A percentile compares a stretch with the other conserved stretches of the same genome.
Evolutionary conservation across 352 stramenopile species (phyloP).

Genomic region (Phytophthora quininea): DNA sequence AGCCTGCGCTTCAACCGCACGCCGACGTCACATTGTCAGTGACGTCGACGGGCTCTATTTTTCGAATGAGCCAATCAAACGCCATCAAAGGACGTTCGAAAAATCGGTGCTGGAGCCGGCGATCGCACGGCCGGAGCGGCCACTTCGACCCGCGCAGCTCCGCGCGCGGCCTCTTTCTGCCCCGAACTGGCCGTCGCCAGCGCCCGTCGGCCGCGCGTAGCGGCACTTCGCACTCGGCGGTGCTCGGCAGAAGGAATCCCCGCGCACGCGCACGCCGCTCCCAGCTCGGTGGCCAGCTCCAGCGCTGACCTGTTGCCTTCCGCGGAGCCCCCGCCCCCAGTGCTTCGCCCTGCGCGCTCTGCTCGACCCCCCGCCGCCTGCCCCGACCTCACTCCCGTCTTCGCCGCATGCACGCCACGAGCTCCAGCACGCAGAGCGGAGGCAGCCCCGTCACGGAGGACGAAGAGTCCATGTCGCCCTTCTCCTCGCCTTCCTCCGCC

Average conservation of each 20-base stretch:
- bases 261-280: not conserved
- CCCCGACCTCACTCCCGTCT: slow-evolving; percentile 12
- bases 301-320: slow-evolving; percentile 3
- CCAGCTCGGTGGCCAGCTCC: slow-evolving; percentile 12
- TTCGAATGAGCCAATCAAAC: no score
- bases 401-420: slow-evolving; percentile 40
- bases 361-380: no score
- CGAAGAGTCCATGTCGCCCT: slow-evolving; percentile 50
- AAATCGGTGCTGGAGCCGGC: no score
- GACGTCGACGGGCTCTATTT: no score
- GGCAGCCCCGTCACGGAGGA: slow-evolving; percentile 64
- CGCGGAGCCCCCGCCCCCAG: not conserved
- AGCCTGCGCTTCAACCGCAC: no score
- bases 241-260: slow-evolving; percentile 16
- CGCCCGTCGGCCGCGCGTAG: slow-evolving; percentile 22
- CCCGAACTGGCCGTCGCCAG: slow-evolving; percentile 32
- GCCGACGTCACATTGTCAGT: no score
- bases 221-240: slow-evolving; percentile 29
- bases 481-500: slow-evolving; percentile 38
- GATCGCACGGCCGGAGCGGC: not conserved
- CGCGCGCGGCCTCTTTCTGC: slow-evolving; percentile 35
- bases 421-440: slow-evolving; percentile 55
- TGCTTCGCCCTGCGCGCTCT: not conserved
- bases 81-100: no score
- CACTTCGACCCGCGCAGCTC: not conserved